phyloP scores from a whole-genome alignment of 139 green algal species.

The Chlorella sp. region DNA sequence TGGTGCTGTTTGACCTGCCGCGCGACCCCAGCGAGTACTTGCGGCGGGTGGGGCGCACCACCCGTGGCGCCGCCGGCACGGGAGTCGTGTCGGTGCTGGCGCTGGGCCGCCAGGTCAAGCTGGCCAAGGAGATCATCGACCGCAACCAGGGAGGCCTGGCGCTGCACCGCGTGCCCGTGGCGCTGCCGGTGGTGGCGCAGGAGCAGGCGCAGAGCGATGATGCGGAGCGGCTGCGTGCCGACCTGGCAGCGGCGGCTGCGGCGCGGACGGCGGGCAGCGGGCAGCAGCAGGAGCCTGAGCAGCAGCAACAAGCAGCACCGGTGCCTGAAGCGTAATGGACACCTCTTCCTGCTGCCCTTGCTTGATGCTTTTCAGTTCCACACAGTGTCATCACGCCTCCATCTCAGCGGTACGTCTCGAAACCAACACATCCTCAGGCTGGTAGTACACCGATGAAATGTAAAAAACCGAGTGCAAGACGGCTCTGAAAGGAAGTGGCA shows the following conservation, averaged over 20 bases:
- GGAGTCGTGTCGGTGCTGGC: conserved; percentile 85
- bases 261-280: neutral
- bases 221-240: neutral
- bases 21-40: conserved; percentile 96
- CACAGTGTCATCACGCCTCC: neutral
- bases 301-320: neutral
- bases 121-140: conserved; percentile 77
- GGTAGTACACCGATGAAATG: neutral
- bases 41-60: conserved; percentile 86
- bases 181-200: conserved; percentile 19
- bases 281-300: neutral
- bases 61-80: conserved; percentile 76
- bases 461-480: neutral
- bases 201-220: neutral
- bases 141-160: conserved; percentile 73
- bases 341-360: neutral
- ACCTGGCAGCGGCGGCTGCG: neutral
- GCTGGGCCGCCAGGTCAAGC: conserved; percentile 82
- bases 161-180: conserved; percentile 70
- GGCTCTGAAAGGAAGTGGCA: neutral
- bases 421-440: no score
- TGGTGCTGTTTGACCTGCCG: conserved; percentile 98
- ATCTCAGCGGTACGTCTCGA: no score
- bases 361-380: neutral
- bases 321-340: neutral